phyloP scores from a whole-genome alignment of 225 moss, liverwort and hornwort genomes.

The Straminergon stramineum region DNA sequence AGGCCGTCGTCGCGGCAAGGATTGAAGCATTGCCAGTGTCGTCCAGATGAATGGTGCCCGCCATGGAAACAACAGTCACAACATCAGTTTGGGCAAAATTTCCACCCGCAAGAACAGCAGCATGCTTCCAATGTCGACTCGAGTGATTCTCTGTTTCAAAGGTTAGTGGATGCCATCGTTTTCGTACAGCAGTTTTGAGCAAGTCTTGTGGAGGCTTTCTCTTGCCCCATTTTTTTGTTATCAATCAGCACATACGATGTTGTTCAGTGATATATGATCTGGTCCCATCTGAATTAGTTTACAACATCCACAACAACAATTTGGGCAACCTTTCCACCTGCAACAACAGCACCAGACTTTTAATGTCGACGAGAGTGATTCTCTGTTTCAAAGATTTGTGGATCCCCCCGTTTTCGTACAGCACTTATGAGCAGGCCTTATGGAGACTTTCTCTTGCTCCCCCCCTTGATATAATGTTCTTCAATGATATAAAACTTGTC shows the following conservation, averaged over 20 bases:
- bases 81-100: neutral
- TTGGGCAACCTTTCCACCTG: neutral
- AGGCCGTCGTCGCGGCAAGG: neutral
- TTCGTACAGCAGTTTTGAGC: neutral
- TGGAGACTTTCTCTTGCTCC: neutral
- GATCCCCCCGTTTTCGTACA: neutral
- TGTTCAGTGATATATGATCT: too few relatives aligned
- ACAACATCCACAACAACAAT: neutral
- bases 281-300: neutral
- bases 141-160: neutral
- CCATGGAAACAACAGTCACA: conserved; percentile 13
- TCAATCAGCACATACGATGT: neutral
- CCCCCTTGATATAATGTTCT: neutral
- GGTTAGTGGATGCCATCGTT: neutral
- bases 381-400: neutral
- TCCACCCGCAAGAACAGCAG: neutral
- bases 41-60: conserved; percentile 27
- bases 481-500: neutral
- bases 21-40: conserved; percentile 8
- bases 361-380: neutral
- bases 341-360: neutral
- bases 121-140: neutral
- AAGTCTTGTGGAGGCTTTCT: neutral
- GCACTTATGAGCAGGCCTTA: neutral
- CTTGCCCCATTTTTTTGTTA: neutral